phyloP scores from a whole-genome alignment of 139 green algal species.

The Chlamydomonas incerta region DNA sequence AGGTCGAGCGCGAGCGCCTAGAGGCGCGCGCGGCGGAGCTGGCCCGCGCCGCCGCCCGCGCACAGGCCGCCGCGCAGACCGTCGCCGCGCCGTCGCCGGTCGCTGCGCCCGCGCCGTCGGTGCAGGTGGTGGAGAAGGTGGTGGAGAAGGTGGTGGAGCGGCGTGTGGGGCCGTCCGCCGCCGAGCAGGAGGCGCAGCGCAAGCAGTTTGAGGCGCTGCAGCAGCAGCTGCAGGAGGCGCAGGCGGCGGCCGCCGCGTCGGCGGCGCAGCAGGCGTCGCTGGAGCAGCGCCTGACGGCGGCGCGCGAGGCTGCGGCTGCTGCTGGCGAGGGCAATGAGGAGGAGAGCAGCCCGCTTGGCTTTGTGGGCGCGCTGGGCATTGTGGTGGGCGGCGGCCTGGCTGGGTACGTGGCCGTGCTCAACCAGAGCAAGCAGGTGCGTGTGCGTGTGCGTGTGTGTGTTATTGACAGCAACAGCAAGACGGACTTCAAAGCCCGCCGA shows the following conservation, averaged over 20 bases:
- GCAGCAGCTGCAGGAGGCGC: constrained; percentile 12
- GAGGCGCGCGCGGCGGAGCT: constrained; percentile 1
- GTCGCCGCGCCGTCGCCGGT: not conserved
- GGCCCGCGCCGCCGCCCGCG: not conserved
- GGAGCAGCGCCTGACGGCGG: not conserved
- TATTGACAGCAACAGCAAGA: no score
- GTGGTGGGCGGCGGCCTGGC: constrained; percentile 49
- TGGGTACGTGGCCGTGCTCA: constrained; percentile 53
- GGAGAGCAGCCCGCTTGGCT: constrained; percentile 18
- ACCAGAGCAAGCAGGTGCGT: constrained; percentile 53
- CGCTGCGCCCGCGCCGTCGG: not conserved
- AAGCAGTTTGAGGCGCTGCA: constrained; percentile 27
- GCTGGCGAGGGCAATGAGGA: constrained; percentile 11
- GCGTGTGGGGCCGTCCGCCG: not conserved
- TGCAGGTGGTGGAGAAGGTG: not conserved
- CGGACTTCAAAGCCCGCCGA: no score
- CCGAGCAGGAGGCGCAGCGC: not conserved
- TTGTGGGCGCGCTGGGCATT: constrained; percentile 49
- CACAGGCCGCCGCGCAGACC: not conserved
- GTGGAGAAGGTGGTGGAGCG: not conserved
- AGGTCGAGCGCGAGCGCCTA: constrained; percentile 10
- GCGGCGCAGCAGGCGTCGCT: constrained; percentile 19
- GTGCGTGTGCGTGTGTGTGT: no score
- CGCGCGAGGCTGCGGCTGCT: not conserved
- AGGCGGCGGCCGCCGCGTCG: constrained; percentile 1